Evolutionary conservation across 1,139 yeast genomes (phyloP).

Genomic region (Kurtzmaniella quercitrusa): DNA sequence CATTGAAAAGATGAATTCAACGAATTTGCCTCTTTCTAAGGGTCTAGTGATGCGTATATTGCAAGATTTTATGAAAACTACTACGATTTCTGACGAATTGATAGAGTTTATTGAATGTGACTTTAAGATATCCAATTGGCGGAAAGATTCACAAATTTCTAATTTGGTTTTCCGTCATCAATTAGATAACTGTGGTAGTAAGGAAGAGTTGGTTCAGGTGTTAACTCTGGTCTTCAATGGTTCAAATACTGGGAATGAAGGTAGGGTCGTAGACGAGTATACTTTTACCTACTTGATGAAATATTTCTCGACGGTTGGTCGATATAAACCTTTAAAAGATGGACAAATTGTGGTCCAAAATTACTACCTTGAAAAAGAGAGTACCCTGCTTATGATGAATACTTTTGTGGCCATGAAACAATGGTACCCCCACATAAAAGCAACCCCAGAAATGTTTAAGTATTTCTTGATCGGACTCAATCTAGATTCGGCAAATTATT

Average conservation of each 20-base stretch:
- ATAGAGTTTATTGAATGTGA: constrained; percentile 32
- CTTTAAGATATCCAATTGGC: constrained; percentile 27
- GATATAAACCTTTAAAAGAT: background rate
- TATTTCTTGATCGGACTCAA: constrained; percentile 11
- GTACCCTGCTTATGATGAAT: background rate
- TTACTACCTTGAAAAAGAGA: background rate
- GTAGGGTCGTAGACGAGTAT: constrained; percentile 10
- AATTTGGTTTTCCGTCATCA: constrained; percentile 23
- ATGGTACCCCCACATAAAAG: background rate
- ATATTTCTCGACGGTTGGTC: constrained; percentile 7
- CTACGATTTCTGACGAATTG: constrained; percentile 23
- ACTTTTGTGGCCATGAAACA: background rate
- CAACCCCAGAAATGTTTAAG: constrained; percentile 12
- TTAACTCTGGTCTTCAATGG: constrained; percentile 3
- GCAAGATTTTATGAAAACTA: constrained; percentile 33
- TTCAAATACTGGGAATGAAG: constrained; percentile 5
- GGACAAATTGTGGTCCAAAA: background rate
- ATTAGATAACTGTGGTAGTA: background rate
- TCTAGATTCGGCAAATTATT: constrained; percentile 1
- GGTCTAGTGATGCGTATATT: constrained; percentile 27
- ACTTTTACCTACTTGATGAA: constrained; percentile 14
- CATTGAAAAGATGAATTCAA: constrained; percentile 26
- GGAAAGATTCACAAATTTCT: constrained; percentile 22
- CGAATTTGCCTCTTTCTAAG: constrained; percentile 32
- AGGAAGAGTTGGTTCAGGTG: background rate